Conservation (phyloP, 169 alveolate species). For the Plasmodium reichenowi region DNA sequence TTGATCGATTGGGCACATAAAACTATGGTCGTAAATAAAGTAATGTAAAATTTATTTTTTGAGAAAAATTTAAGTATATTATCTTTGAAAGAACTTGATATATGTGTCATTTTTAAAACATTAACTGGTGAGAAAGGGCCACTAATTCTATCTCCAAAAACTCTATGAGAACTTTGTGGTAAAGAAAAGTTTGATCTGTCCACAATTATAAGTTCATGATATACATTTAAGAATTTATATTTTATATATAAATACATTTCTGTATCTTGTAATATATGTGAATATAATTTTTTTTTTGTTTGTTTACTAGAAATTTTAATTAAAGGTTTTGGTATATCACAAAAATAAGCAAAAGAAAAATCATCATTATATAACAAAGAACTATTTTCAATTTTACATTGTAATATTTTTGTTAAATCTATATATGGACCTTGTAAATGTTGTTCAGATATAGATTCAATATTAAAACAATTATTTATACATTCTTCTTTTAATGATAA, state of each 20-base stretch:
- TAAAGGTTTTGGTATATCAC: slow-evolving; percentile 59
- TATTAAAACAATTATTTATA: slow-evolving; percentile 50
- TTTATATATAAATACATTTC: slow-evolving; percentile 68
- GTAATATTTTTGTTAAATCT: slow-evolving; percentile 54
- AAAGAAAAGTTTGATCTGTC: slow-evolving; percentile 57
- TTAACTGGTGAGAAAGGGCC: slow-evolving; percentile 74
- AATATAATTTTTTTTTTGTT: neutral
- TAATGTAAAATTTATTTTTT: slow-evolving; percentile 58
- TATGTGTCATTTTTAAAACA: slow-evolving; percentile 38
- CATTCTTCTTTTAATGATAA: slow-evolving; percentile 40
- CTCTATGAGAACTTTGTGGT: slow-evolving; percentile 67
- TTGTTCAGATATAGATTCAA: slow-evolving; percentile 33
- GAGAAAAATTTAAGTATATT: slow-evolving; percentile 49
- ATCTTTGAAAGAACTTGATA: slow-evolving; percentile 41
- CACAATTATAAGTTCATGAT: slow-evolving; percentile 63
- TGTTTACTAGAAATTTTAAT: slow-evolving; percentile 32
- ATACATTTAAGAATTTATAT: slow-evolving; percentile 57
- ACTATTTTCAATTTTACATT: slow-evolving; percentile 53
- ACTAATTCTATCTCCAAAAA: slow-evolving; percentile 41
- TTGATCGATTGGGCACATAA: slow-evolving; percentile 59
- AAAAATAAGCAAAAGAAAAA: slow-evolving; percentile 54
- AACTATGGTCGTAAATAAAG: slow-evolving; percentile 46
- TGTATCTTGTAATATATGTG: slow-evolving; percentile 44
- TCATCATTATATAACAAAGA: slow-evolving; percentile 53
- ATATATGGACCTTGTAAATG: slow-evolving; percentile 61